Base-by-base conservation (phyloP, 1,139 yeast genomes). In the Saccharomyces hybrid region DNA sequence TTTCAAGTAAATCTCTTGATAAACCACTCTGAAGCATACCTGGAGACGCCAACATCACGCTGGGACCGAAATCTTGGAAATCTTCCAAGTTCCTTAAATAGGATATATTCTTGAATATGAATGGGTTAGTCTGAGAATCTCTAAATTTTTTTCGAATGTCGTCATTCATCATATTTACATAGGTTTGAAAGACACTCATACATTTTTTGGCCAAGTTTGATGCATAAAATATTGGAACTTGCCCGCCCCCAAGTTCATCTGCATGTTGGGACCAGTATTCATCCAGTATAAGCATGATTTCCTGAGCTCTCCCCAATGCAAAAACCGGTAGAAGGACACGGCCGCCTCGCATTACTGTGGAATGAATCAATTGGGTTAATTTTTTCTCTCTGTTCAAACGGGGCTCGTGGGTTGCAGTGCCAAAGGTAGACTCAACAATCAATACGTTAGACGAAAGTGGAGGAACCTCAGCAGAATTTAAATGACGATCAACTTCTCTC, bases 1-100 rank as follows among this genome's bases (percentile, higher is more conserved):
- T 82, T 67, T 93, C 99, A 46, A 93, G 76, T 48, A 93, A 76
- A 61, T 88, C 95, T 63, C 99, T 78, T 0, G 97, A 90, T 2
- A 91, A 85, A 59, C 99, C 99, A 64, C 88, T 91, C 68, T 93
- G 99, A 51, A 93, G 76, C 99, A 93, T 93, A 69, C 99, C 99
- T 0, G 99, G 99, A 48, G 96, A 83, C 0, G 99, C 99, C 46
- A 93, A 82, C 71, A 95, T 93, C 32, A 93, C 99, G 61, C 96
- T 88, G 1, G 99, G 97, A 0, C 96, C 96, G 62, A 89, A 80
- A 70, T 93, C 99, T 63, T 90, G 96, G 67, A 93, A 87, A 59
- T 82, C 80, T 55, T 91, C 96, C 54, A 91, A 73, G 58, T 84
- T 85, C 57, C 88, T 83, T 51, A 93, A 79, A 59, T 89, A 87